These are phyloP conservation scores for Terfezia claveryi DNA, from an alignment of 495 filamentous ascomycete genomes.

Conservation along the genomic window DNA sequence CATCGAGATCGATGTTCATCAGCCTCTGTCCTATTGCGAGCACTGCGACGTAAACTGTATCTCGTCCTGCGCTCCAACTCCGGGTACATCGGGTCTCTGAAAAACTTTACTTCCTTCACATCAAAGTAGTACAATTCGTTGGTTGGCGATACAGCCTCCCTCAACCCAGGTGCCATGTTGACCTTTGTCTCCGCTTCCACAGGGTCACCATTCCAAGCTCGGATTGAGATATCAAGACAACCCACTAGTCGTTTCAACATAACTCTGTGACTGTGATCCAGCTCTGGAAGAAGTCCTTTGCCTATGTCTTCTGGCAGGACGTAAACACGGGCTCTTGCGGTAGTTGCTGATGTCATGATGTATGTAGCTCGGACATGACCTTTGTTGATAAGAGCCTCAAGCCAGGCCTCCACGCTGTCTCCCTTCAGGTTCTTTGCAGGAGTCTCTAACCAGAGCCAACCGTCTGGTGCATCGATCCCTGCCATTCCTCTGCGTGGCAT, in stretches of 20 bases:
- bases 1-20: too few relatives aligned
- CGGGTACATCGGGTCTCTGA: not conserved
- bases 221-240: not conserved
- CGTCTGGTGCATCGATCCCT: slow-evolving; percentile 12
- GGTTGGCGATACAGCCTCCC: not conserved
- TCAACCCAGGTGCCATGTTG: not conserved
- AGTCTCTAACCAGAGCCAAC: slow-evolving; percentile 15
- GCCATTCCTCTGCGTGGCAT: slow-evolving; percentile 9
- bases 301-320: slow-evolving; percentile 45
- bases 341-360: slow-evolving; percentile 3
- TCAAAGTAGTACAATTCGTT: not conserved
- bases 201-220: not conserved
- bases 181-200: not conserved
- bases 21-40: too few relatives aligned
- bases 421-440: slow-evolving; percentile 1
- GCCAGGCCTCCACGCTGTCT: slow-evolving; percentile 4
- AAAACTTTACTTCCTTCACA: not conserved
- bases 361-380: slow-evolving; percentile 13
- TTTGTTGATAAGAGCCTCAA: slow-evolving; percentile 4
- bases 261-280: not conserved
- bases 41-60: not conserved
- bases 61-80: not conserved
- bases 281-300: slow-evolving; percentile 23
- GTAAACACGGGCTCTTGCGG: slow-evolving; percentile 32
- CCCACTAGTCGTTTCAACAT: not conserved